These are phyloP conservation scores for Sarcomyxa edulis DNA, from an alignment of 768 basidiomycete species.

Conservation along the genomic window DNA sequence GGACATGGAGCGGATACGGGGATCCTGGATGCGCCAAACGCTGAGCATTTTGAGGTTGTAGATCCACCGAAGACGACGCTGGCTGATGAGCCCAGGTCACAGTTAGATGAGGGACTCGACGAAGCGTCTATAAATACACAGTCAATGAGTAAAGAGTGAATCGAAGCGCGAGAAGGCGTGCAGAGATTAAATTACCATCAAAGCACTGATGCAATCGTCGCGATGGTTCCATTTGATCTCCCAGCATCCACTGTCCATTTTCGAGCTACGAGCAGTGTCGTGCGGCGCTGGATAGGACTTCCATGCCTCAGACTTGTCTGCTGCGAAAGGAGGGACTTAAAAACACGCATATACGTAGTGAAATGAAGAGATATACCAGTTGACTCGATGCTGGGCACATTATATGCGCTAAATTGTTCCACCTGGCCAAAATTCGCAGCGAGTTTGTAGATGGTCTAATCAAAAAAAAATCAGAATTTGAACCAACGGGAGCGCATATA, in stretches of 20 bases:
- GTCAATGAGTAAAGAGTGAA: not conserved
- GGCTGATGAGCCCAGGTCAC: slow-evolving; percentile 80
- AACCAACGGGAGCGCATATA: not conserved
- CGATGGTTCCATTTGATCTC: slow-evolving; percentile 78
- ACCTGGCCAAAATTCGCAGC: slow-evolving; percentile 58
- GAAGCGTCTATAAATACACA: slow-evolving; percentile 50
- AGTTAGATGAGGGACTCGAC: slow-evolving; percentile 62
- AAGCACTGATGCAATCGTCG: slow-evolving; percentile 68
- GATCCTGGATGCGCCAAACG: slow-evolving; percentile 9
- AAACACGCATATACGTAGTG: not conserved
- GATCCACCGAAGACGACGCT: no score
- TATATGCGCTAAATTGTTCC: slow-evolving; percentile 44
- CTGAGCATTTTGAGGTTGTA: no score
- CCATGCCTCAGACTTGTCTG: not conserved
- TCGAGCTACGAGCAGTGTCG: slow-evolving; percentile 42
- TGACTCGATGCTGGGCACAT: slow-evolving; percentile 9
- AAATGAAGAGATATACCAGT: slow-evolving; percentile 13
- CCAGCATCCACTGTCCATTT: slow-evolving; percentile 63
- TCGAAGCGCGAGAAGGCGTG: not conserved
- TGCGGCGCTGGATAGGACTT: slow-evolving; percentile 45
- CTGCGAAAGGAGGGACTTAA: not conserved
- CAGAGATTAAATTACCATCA: slow-evolving; percentile 46
- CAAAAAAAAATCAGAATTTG: slow-evolving; percentile 23
- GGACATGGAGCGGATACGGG: slow-evolving; percentile 26
- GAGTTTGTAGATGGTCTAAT: slow-evolving; percentile 48